Conservation (phyloP, 257 asterid genomes). For the Thymus quinquecostatus region DNA sequence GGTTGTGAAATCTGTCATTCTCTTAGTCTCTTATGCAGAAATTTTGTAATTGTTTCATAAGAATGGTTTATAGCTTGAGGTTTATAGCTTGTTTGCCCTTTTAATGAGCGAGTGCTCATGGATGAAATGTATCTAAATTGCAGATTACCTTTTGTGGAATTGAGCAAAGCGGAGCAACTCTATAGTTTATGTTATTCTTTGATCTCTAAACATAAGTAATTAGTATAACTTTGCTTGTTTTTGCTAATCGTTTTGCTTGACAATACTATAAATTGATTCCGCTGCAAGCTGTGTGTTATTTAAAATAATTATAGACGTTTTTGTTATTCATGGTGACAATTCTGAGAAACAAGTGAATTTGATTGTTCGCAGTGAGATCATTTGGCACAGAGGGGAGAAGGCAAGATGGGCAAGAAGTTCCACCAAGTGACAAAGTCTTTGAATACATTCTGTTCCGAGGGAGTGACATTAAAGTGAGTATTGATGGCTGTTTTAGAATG, state of each 20-base stretch:
- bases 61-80: background rate
- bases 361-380: conserved; percentile 66
- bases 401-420: conserved; percentile 71
- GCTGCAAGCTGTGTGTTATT: background rate
- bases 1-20: background rate
- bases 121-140: background rate
- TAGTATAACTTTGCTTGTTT: background rate
- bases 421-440: conserved; percentile 68
- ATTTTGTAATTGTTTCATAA: background rate
- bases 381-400: conserved; percentile 85
- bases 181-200: background rate
- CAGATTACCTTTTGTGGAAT: background rate
- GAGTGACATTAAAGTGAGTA: conserved; percentile 72
- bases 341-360: background rate
- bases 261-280: background rate
- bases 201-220: background rate
- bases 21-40: background rate
- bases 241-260: background rate
- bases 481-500: background rate
- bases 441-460: conserved; percentile 83
- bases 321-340: conserved; percentile 1
- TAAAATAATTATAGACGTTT: background rate
- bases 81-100: background rate
- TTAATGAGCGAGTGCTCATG: background rate
- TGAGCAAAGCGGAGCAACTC: background rate